Conservation (phyloP, 805 yeast genomes). For the Hanseniaspora guilliermondii region DNA sequence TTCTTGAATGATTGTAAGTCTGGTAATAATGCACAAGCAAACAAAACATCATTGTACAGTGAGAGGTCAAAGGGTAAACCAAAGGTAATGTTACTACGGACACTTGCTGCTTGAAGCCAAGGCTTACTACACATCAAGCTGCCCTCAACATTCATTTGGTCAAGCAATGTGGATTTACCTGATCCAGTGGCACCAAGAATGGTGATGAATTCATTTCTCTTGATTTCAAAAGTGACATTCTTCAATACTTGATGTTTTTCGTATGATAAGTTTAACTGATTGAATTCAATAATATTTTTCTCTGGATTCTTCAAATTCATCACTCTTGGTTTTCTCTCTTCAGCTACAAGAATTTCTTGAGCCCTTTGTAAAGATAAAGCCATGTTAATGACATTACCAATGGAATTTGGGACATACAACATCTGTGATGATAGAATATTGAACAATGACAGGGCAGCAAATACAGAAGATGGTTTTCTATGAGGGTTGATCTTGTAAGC, state of each 20-base stretch:
- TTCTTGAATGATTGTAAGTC: constrained; percentile 59
- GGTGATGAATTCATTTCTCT: constrained; percentile 58
- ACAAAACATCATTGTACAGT: constrained; percentile 42
- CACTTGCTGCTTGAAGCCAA: constrained; percentile 76
- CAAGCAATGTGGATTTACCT: constrained; percentile 64
- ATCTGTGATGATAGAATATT: constrained; percentile 49
- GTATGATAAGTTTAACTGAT: constrained; percentile 30
- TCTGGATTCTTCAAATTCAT: constrained; percentile 15
- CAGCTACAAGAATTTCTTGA: constrained; percentile 39
- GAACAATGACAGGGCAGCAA: constrained; percentile 60
- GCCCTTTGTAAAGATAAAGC: constrained; percentile 48
- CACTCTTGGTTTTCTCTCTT: constrained; percentile 24
- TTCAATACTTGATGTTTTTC: constrained; percentile 31
- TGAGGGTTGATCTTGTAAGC: constrained; percentile 34
- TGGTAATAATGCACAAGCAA: constrained; percentile 52
- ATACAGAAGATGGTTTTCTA: constrained; percentile 48
- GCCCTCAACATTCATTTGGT: constrained; percentile 50
- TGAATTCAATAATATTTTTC: constrained; percentile 36
- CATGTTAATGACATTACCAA: constrained; percentile 59
- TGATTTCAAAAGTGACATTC: constrained; percentile 42
- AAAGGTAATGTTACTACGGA: constrained; percentile 60
- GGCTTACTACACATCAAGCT: constrained; percentile 51
- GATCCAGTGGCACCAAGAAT: constrained; percentile 56
- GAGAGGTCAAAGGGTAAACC: constrained; percentile 43
- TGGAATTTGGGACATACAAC: constrained; percentile 57